Conservation (phyloP, 2,329 filamentous ascomycete species). For the Microascus cirrosus region DNA sequence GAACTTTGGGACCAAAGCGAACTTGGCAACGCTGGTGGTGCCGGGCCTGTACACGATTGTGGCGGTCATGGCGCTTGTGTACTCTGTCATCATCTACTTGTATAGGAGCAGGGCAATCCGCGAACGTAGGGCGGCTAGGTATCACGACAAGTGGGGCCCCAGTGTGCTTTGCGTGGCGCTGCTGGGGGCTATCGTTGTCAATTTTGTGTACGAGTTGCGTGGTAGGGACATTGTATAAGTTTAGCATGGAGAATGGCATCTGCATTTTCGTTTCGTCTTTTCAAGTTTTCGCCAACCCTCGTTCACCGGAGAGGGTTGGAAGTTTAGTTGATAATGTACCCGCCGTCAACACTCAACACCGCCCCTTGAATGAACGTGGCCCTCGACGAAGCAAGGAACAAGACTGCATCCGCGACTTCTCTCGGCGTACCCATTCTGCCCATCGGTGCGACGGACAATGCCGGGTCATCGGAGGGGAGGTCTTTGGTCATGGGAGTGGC, state of each 20-base stretch:
- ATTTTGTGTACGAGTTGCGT: slow-evolving; percentile 60
- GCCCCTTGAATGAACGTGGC: slow-evolving; percentile 32
- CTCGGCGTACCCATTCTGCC: slow-evolving; percentile 28
- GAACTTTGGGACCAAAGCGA: slow-evolving; percentile 60
- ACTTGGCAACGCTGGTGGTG: slow-evolving; percentile 50
- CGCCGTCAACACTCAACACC: slow-evolving; percentile 30
- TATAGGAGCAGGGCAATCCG: slow-evolving; percentile 83
- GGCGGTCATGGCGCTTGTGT: slow-evolving; percentile 67
- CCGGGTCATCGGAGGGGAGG: slow-evolving; percentile 19
- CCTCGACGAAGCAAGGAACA: slow-evolving; percentile 31
- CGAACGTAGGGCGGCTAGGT: slow-evolving; percentile 71
- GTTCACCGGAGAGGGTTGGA: not conserved
- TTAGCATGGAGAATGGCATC: not conserved
- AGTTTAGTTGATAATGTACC: slow-evolving; percentile 9
- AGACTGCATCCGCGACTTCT: slow-evolving; percentile 32
- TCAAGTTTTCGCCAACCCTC: not conserved
- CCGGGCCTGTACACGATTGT: slow-evolving; percentile 73
- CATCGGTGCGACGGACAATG: slow-evolving; percentile 22
- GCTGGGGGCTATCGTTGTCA: slow-evolving; percentile 62
- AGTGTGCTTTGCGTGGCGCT: slow-evolving; percentile 63
- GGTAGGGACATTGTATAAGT: not conserved
- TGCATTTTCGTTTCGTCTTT: not conserved
- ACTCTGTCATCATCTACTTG: slow-evolving; percentile 74
- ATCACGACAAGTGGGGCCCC: slow-evolving; percentile 84
- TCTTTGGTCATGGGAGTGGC: slow-evolving; percentile 30